Evolutionary conservation across 1,284 basidiomycete genomes (phyloP).

Genomic region (Malassezia brasiliensis): DNA sequence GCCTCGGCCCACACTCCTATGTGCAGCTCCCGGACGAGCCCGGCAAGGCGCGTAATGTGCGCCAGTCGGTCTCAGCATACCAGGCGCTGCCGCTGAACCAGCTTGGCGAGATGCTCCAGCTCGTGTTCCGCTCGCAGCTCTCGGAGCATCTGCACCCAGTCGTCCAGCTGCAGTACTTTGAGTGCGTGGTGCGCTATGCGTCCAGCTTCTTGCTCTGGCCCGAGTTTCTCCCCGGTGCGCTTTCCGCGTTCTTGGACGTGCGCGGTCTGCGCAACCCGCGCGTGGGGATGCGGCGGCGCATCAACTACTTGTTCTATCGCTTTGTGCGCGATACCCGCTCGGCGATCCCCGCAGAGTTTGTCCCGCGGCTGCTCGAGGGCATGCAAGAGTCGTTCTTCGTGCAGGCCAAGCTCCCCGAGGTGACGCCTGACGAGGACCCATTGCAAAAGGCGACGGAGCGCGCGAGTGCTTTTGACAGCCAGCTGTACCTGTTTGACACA

Average conservation of each 20-base stretch:
- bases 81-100: slow-evolving; percentile 63
- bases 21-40: slow-evolving; percentile 32
- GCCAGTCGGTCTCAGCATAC: slow-evolving; percentile 27
- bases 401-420: slow-evolving; percentile 51
- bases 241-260: slow-evolving; percentile 79
- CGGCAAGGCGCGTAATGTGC: slow-evolving; percentile 31
- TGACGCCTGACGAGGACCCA: slow-evolving; percentile 56
- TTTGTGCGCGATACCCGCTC: slow-evolving; percentile 70
- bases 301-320: slow-evolving; percentile 85
- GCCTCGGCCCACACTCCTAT: slow-evolving; percentile 37
- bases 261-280: slow-evolving; percentile 81
- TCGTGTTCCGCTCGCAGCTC: slow-evolving; percentile 73
- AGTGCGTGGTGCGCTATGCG: slow-evolving; percentile 78
- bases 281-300: slow-evolving; percentile 62
- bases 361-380: slow-evolving; percentile 49
- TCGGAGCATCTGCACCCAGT: slow-evolving; percentile 73
- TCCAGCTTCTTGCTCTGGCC: slow-evolving; percentile 84
- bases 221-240: slow-evolving; percentile 60
- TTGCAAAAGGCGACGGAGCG: slow-evolving; percentile 69
- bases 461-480: slow-evolving; percentile 70
- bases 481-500: slow-evolving; percentile 90
- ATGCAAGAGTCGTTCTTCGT: slow-evolving; percentile 53
- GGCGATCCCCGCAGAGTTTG: slow-evolving; percentile 68
- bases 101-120: slow-evolving; percentile 79
- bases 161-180: slow-evolving; percentile 88